Evolutionary conservation across 352 stramenopile species (phyloP), one percentile per base, ranked within the genome.

Genomic region (Globisporangium canariense): DNA sequence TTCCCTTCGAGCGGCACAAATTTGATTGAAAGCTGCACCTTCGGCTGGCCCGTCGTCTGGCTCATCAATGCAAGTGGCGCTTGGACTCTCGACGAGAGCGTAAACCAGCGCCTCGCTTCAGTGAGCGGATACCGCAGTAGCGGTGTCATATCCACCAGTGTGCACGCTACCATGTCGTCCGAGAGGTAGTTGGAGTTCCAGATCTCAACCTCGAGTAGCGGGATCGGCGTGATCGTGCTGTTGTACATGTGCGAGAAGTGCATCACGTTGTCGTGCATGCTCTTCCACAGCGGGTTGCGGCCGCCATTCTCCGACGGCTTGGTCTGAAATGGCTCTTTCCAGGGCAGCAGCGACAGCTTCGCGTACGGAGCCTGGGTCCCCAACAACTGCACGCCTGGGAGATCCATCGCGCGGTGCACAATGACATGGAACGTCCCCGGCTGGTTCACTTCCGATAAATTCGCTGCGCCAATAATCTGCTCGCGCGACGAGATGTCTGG

Each of bases 171-270:
- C 57, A 91, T 75, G 34, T 96, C 85, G 54, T 96, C 80, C 4
- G 83, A 70, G 38, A 96, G 62, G 65, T 92, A 96, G 63, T 90
- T 93, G 53, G 83, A 84, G 56, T 90, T 96, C 73, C 88, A 96
- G 38, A 96, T 81, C 63, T 96, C 85, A 34, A 96, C 81, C 64
- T 94, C 85, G 1, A 96, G 68, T 20, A 93, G 64, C 34, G 87
- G 87, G 32, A 94, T 91, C 4, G 87, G 87, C 2, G 86, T 96
- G 71, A 93, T 94, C 13, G 77, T 86, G 66, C 85, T 93, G 73
- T 93, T 96, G 75, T 93, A 96, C 79, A 93, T 92, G 73, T 96
- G 87, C 36, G 86, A 83, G 49, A 96, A 89, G 25, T 89, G 81
- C 81, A 94, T 89, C 61, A 69, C 74, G 56, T 93, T 94, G 61